Base-by-base conservation (phyloP, 2,329 filamentous ascomycete species). In the Penicillium brevicompactum region DNA sequence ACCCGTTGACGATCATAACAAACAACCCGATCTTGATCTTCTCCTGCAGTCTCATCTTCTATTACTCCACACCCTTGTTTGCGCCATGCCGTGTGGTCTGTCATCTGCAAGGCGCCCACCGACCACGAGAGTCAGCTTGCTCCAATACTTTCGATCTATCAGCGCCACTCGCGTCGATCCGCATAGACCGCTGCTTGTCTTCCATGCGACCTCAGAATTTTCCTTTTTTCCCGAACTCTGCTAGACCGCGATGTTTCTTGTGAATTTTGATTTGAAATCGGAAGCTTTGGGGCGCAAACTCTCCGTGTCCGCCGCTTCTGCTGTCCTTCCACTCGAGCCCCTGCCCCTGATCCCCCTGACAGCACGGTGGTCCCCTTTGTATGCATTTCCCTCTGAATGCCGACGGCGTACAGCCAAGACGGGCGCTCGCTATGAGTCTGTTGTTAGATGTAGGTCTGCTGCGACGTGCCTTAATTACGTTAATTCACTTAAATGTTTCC, bases 131-230 rank as follows among this genome's bases (percentile, higher is more conserved):
- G 41, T 32, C 50, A 44, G 47, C 53, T 46, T 41, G 38, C 24
- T 30, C 38, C 32, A 22, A 18, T 49, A 9, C 42, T 45, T 16
- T 53, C 40, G 10, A 27, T 46, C 46, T 48, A 46, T 18, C 30
- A 43, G 38, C 47, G 57, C 58, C 53, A 55, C 51, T 24, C 8
- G 40, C 11, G 51, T 61, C 50, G 56, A 60, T 65, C 59, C 45
- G 58, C 62, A 59, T 60, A 56, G 57, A 56, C 60, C 60, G 59
- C 62, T 53, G 60, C 60, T 63, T 66, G 60, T 60, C 47, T 51
- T 60, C 56, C 54, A 63, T 63, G 46, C 55, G 46, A 62, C 56
- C 30, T 44, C 37, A 34, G 34, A n/a, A 7, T 32, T 49, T 54
- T 41, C 32, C 45, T 40, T 54, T 27, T 37, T 5, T 46, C 31